Conservation (phyloP, 768 basidiomycete species). For the Trametes villosa region DNA sequence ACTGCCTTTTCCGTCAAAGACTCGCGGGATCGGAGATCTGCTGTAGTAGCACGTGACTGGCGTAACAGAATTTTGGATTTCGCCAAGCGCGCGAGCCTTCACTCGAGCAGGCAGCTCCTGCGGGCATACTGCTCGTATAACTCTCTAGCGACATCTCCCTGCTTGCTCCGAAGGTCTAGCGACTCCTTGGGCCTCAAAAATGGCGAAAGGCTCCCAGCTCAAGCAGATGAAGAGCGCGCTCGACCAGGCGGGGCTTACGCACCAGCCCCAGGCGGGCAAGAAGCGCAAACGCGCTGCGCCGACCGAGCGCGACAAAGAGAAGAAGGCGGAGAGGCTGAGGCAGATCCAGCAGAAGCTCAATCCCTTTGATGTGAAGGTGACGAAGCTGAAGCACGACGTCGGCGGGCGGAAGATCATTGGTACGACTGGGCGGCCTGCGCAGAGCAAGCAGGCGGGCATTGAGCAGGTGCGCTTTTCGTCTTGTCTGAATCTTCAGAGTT, state of each 20-base stretch:
- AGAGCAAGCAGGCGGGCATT: slow-evolving; percentile 88
- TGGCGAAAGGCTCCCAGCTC: slow-evolving; percentile 89
- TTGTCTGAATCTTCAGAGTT: background rate
- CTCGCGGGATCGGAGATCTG: too few species aligned
- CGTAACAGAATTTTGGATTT: too few species aligned
- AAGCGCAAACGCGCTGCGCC: slow-evolving; percentile 68
- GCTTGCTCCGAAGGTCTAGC: too few species aligned
- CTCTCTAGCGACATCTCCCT: too few species aligned
- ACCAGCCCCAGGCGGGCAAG: slow-evolving; percentile 57
- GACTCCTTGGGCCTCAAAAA: slow-evolving; percentile 37
- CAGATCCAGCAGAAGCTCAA: slow-evolving; percentile 88
- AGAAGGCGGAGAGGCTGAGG: slow-evolving; percentile 75
- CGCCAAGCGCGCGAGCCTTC: too few species aligned
- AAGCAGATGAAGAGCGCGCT: slow-evolving; percentile 89
- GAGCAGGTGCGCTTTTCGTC: slow-evolving; percentile 67
- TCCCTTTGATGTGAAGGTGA: slow-evolving; percentile 93
- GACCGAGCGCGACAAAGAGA: slow-evolving; percentile 81
- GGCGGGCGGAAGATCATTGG: slow-evolving; percentile 89
- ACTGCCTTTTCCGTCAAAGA: too few species aligned
- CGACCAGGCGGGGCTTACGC: slow-evolving; percentile 75
- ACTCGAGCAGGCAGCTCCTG: too few species aligned
- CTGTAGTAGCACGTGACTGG: too few species aligned
- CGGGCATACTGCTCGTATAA: too few species aligned
- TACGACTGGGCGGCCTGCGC: slow-evolving; percentile 78
- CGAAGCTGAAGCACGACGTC: slow-evolving; percentile 90